phyloP scores from a whole-genome alignment of 257 asterid species.

The Schizonepeta tenuifolia region DNA sequence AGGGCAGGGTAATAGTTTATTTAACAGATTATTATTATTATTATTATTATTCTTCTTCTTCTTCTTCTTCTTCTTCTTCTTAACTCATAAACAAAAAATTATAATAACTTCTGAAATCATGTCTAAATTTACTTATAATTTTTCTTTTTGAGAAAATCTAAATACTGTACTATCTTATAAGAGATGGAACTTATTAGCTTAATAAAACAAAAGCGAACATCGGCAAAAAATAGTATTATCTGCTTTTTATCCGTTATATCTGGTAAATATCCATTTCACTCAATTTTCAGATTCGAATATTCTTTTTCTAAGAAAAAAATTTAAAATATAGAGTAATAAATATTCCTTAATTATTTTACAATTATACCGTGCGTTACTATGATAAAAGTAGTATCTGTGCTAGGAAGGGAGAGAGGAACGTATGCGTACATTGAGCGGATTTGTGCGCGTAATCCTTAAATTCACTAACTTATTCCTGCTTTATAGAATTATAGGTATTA shows the following conservation, averaged over 20 bases:
- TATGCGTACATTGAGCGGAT: too few species aligned
- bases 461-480: background rate
- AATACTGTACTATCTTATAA: too few species aligned
- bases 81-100: too few species aligned
- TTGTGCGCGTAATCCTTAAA: background rate
- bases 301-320: background rate
- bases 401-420: background rate
- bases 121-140: too few species aligned
- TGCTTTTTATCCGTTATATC: conserved; percentile 3
- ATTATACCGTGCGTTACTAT: background rate
- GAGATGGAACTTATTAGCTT: too few species aligned
- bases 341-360: conserved; percentile 11
- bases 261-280: conserved; percentile 2
- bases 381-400: background rate
- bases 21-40: too few species aligned
- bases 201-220: too few species aligned
- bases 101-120: too few species aligned
- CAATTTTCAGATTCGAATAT: background rate
- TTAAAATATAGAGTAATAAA: background rate
- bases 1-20: too few species aligned
- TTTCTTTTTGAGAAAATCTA: too few species aligned
- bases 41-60: too few species aligned
- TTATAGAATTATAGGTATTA: background rate
- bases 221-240: background rate
- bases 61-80: too few species aligned